Base-by-base conservation (phyloP, 352 stramenopile species). In the Blastocystis hominis region DNA sequence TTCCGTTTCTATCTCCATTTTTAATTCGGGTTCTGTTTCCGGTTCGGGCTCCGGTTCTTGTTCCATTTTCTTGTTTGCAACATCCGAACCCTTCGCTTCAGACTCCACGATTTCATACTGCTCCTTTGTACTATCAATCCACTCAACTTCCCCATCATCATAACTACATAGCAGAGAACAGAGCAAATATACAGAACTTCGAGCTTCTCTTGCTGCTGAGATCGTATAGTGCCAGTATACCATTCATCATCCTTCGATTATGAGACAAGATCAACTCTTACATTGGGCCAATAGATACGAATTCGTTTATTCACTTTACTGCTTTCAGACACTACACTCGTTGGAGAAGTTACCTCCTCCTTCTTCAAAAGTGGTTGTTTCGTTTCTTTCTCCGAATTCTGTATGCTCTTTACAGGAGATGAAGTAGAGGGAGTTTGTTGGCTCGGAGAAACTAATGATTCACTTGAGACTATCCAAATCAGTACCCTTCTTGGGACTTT, bases 41-140 rank as follows among this genome's bases (percentile, higher is more conserved):
- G 50, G 9, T 61, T 30, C 17, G 56, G 44, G 24, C 20, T 62
- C 56, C 24, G 24, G 24, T 30, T 30, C 24, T 30, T 30, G 24
- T 20, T 77, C 20, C 15, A n/a, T 9, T 9, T 30, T 62, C 9
- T 9, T 42, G 50, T 64, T 62, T 61, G 38, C 20, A 10, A 10
- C 20, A 77, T 30, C 15, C n/a, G 42, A 53, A 77, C 10, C 15
- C n/a, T 62, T 10, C 50, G 24, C 20, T 63, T 15, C n/a, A 42
- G 44, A 30, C 62, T 61, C 30, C 44, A 87, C 13, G 17, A 87
- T 38, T 44, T 87, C 66, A 77, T 61, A 77, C 50, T 77, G 68
- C 3, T 87, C 77, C 62, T 78, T 87, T 55, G 54, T 77, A 15
- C 38, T 76, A 53, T 87, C 77, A 78, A 87, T 87, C 62, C 77